phyloP scores from a whole-genome alignment of 352 stramenopile species.

The Globisporangium middletonii region DNA sequence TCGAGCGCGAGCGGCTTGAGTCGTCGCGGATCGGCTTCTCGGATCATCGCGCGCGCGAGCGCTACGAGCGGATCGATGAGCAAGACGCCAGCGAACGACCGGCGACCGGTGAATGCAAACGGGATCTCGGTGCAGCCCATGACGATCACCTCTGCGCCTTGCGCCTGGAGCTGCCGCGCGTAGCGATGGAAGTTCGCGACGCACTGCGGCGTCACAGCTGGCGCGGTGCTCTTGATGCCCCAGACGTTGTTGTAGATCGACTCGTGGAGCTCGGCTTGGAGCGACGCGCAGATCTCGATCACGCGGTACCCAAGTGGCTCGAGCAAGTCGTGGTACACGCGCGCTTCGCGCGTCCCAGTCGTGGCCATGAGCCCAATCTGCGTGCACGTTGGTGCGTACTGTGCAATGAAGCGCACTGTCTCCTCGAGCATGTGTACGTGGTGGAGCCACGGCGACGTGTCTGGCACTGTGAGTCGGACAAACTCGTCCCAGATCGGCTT shows the following conservation, averaged over 20 bases:
- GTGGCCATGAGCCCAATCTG: constrained; percentile 61
- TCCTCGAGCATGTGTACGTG: constrained; percentile 74
- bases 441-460: constrained; percentile 9
- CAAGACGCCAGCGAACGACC: constrained; percentile 28
- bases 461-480: constrained; percentile 27
- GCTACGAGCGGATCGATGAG: constrained; percentile 75
- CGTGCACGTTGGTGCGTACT: constrained; percentile 34
- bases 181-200: constrained; percentile 62
- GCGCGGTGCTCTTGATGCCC: constrained; percentile 72
- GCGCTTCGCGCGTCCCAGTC: constrained; percentile 51
- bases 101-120: constrained; percentile 56
- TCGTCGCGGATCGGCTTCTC: constrained; percentile 40
- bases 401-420: constrained; percentile 51
- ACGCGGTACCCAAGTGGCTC: constrained; percentile 50
- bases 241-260: constrained; percentile 68
- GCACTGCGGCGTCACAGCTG: constrained; percentile 38
- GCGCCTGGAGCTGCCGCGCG: constrained; percentile 29
- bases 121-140: constrained; percentile 78
- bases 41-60: constrained; percentile 66
- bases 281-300: constrained; percentile 37
- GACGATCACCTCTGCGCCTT: constrained; percentile 58
- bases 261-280: constrained; percentile 62
- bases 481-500: constrained; percentile 70
- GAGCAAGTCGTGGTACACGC: constrained; percentile 67
- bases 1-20: constrained; percentile 31